phyloP scores from a whole-genome alignment of 2,329 filamentous ascomycete genomes.

The Camillea tinctor region DNA sequence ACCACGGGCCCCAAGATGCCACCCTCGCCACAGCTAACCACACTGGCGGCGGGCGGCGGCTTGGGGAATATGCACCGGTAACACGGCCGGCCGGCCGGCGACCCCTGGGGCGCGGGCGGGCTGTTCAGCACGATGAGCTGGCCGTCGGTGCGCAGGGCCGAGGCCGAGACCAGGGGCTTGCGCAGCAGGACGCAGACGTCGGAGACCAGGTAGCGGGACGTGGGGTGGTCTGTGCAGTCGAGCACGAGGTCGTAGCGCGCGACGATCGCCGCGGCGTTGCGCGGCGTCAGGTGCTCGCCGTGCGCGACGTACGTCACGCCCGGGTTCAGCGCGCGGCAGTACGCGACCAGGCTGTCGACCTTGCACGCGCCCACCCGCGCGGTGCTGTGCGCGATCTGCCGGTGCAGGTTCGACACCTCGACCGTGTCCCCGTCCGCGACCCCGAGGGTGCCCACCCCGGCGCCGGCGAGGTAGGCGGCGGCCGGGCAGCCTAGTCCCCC shows the following conservation, averaged over 20 bases:
- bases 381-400: slow-evolving; percentile 80
- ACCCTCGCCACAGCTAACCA: slow-evolving; percentile 86
- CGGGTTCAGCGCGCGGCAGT: slow-evolving; percentile 65
- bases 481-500: slow-evolving; percentile 92
- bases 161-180: slow-evolving; percentile 84
- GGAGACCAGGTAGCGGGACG: slow-evolving; percentile 87
- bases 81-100: slow-evolving; percentile 69
- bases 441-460: slow-evolving; percentile 80
- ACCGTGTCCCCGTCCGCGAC: slow-evolving; percentile 86
- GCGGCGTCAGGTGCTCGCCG: slow-evolving; percentile 62
- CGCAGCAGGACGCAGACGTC: slow-evolving; percentile 79
- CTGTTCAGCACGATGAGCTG: slow-evolving; percentile 88
- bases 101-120: slow-evolving; percentile 62
- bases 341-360: slow-evolving; percentile 71
- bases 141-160: slow-evolving; percentile 83
- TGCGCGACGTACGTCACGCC: slow-evolving; percentile 64
- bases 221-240: slow-evolving; percentile 93
- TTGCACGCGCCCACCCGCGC: slow-evolving; percentile 72
- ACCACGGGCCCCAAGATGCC: slow-evolving; percentile 92
- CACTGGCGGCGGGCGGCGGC: slow-evolving; percentile 78
- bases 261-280: slow-evolving; percentile 67
- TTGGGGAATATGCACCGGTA: slow-evolving; percentile 91
- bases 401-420: slow-evolving; percentile 86
- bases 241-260: slow-evolving; percentile 77
- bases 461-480: slow-evolving; percentile 86